These are phyloP conservation scores for Cucurbitaria berberidis DNA, from an alignment of 2,329 filamentous ascomycete species.

Conservation along the genomic window DNA sequence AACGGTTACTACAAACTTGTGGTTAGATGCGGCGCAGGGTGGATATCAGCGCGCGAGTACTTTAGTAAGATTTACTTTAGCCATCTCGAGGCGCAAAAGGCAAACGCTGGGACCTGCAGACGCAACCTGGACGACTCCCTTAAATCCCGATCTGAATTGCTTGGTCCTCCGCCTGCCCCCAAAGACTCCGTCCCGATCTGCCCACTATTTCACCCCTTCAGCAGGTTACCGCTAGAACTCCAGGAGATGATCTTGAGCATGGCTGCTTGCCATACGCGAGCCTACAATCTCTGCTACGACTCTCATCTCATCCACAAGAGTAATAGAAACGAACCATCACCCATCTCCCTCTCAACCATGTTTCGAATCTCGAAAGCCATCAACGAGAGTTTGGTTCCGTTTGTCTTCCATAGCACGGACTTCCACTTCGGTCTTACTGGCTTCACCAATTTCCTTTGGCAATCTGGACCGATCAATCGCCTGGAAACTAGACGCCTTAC, in stretches of 20 bases:
- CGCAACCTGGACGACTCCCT: conserved; percentile 3
- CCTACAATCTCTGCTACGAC: conserved; percentile 19
- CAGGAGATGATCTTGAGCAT: conserved; percentile 36
- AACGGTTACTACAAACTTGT: conserved; percentile 31
- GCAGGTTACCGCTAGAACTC: conserved; percentile 33
- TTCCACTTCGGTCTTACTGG: conserved; percentile 34
- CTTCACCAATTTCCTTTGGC: conserved; percentile 29
- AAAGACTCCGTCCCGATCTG: conserved; percentile 32
- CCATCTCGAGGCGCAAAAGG: conserved; percentile 9
- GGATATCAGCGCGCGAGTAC: conserved; percentile 38
- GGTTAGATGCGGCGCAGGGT: conserved; percentile 38
- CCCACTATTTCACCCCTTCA: conserved; percentile 37
- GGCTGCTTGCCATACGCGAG: conserved; percentile 23
- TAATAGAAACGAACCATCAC: conserved; percentile 2
- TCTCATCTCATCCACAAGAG: background rate
- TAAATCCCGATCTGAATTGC: conserved; percentile 1
- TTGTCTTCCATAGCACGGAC: conserved; percentile 34
- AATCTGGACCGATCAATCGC: conserved; percentile 29
- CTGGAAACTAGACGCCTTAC: conserved; percentile 26
- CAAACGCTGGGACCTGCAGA: background rate
- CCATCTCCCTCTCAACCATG: conserved; percentile 25
- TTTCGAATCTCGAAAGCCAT: conserved; percentile 26
- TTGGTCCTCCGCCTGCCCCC: conserved; percentile 6
- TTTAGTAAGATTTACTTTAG: conserved; percentile 35
- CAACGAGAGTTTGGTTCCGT: conserved; percentile 24